Evolutionary conservation across 2,329 filamentous ascomycete species (phyloP).

Genomic region (Lachnellula occidentalis): DNA sequence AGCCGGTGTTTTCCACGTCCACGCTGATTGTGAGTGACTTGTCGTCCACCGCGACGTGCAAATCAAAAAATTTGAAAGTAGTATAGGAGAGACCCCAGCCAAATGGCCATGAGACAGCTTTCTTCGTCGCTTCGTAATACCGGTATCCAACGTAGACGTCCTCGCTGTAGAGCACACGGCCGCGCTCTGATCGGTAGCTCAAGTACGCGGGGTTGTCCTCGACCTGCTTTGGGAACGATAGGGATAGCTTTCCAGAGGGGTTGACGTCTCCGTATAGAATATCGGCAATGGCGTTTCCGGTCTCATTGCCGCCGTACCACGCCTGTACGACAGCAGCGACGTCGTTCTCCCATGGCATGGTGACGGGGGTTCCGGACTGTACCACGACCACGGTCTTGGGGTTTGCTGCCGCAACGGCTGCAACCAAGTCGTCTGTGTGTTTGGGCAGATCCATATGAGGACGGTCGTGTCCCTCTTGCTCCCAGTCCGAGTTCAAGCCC

Average conservation of each 20-base stretch:
- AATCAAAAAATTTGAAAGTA: conserved; percentile 51
- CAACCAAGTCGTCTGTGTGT: conserved; percentile 62
- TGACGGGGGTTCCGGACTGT: conserved; percentile 68
- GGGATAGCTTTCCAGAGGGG: conserved; percentile 67
- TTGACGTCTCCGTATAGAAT: conserved; percentile 69
- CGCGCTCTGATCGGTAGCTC: conserved; percentile 65
- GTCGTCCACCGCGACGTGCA: conserved; percentile 38
- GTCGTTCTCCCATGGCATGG: conserved; percentile 60
- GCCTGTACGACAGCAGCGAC: conserved; percentile 61
- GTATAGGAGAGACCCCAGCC: conserved; percentile 76
- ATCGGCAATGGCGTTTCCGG: conserved; percentile 73
- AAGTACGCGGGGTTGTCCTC: conserved; percentile 70
- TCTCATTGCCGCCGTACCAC: conserved; percentile 84
- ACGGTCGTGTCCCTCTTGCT: conserved; percentile 71
- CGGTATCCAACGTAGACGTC: conserved; percentile 76
- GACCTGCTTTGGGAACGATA: conserved; percentile 62
- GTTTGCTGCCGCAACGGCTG: conserved; percentile 59
- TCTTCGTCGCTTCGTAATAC: conserved; percentile 65
- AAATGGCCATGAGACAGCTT: conserved; percentile 64
- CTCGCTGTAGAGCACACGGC: conserved; percentile 69
- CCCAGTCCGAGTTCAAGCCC: conserved; percentile 73
- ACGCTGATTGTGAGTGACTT: conserved; percentile 44
- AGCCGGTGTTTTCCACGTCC: conserved; percentile 57
- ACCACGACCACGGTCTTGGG: conserved; percentile 64
- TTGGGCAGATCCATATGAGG: conserved; percentile 73